Evolutionary conservation across 2,329 filamentous ascomycete species (phyloP), one percentile per base, ranked within the genome.

Genomic region (Myrmaecium sp.): DNA sequence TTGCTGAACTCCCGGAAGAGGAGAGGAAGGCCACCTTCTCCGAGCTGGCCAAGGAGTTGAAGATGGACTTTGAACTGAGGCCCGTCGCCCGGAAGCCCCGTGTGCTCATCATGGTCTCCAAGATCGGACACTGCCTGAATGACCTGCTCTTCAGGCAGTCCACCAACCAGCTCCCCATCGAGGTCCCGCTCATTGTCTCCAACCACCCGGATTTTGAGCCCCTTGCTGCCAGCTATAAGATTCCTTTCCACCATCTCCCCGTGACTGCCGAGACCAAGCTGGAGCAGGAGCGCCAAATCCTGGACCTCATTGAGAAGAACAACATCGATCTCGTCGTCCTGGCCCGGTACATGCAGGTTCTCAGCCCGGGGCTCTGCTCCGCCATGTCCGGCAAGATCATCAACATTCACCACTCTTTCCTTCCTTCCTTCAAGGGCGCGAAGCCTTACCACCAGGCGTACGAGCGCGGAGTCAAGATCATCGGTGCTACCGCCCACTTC

Each of bases 401-500:
- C 74, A 89, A 89, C 58, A 86, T 89, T 53, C 80, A 89, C 57
- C 80, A 89, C 58, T 76, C 69, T 39, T 89, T 89, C 67, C 51
- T 89, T 62, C 80, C 80, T 0, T 74, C 67, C 6, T 89, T 89
- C 68, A 89, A 89, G 64, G 80, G 80, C 33, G 80, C 80, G 16
- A 82, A 81, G 55, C 80, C 80, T 3, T 89, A 89, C 54, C 80
- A 86, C 52, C 80, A 89, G 60, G 80, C 80, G 5, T 84, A 78
- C 46, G 79, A 86, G 36, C 69, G 79, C 15, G 80, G 80, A 33
- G 80, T 89, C 37, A 89, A 89, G 66, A 86, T 89, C 40, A 83
- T 84, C 30, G 80, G 80, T 32, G 80, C 80, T 14, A 83, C 78
- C 2, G 80, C 80, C 4, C 80, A 89, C 55, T 86, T 86, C 40